phyloP scores from a whole-genome alignment of 2,329 filamentous ascomycete genomes.

The Salinomyces thailandicus region DNA sequence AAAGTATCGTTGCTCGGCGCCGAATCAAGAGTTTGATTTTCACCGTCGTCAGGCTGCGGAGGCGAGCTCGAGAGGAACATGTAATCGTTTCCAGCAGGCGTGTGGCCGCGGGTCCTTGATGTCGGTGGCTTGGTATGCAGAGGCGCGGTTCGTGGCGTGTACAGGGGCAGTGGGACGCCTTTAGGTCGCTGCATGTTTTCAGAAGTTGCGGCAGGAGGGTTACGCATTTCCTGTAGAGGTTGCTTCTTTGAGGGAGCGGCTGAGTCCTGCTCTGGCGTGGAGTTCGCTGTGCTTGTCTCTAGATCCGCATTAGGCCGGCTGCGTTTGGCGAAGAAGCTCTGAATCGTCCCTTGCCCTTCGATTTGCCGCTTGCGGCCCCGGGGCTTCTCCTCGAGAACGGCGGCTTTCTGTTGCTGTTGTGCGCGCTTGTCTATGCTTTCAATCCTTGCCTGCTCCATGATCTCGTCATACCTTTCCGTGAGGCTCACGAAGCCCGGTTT shows the following conservation, averaged over 20 bases:
- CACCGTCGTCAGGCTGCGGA: constrained; percentile 20
- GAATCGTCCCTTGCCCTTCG: constrained; percentile 42
- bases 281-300: background rate
- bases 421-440: constrained; percentile 19
- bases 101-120: constrained; percentile 11
- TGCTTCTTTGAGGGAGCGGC: background rate
- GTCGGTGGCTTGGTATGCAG: constrained; percentile 18
- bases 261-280: background rate
- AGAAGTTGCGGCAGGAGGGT: background rate
- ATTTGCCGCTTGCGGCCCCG: constrained; percentile 30
- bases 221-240: background rate
- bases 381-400: constrained; percentile 11
- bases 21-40: constrained; percentile 1
- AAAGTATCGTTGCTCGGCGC: background rate
- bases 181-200: background rate
- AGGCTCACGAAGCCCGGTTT: constrained; percentile 30
- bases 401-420: constrained; percentile 11
- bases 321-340: constrained; percentile 39
- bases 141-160: background rate
- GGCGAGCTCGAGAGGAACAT: constrained; percentile 36
- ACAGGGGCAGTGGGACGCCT: background rate
- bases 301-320: background rate
- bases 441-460: constrained; percentile 27
- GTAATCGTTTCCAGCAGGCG: constrained; percentile 33
- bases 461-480: constrained; percentile 27